Percentiles rank a stretch among this genome's conserved stretches.
phyloP scores from a whole-genome alignment of 768 basidiomycete species.

The Lactarius hatsudake region DNA sequence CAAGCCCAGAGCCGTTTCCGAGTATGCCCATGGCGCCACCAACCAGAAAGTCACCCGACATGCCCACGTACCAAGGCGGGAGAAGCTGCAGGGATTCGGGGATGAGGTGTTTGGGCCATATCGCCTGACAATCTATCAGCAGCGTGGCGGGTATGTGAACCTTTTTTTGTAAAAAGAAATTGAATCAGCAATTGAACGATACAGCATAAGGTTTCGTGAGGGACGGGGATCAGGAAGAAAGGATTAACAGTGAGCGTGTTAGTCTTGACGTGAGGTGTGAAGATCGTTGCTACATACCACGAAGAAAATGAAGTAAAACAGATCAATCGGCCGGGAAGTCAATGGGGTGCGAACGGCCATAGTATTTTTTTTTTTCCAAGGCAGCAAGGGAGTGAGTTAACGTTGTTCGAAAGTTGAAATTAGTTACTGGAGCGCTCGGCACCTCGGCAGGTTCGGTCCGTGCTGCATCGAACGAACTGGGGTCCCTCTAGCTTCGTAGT shows the following conservation, averaged over 20 bases:
- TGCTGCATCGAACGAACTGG: background rate
- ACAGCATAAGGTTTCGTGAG: background rate
- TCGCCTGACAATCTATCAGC: conserved; percentile 64
- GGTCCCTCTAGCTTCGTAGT: background rate
- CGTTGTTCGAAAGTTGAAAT: background rate
- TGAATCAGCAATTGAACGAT: background rate
- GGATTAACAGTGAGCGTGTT: background rate
- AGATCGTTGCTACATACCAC: conserved; percentile 41
- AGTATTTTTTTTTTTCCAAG: background rate
- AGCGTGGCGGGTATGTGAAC: conserved; percentile 69
- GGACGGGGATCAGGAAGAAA: background rate
- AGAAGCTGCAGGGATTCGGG: conserved; percentile 48
- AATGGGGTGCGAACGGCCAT: conserved; percentile 38
- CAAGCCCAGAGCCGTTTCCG: conserved; percentile 34
- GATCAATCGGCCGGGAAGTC: conserved; percentile 56
- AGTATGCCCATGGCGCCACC: conserved; percentile 48
- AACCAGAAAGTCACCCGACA: conserved; percentile 68
- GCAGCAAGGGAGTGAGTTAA: background rate
- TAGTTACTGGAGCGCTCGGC: background rate
- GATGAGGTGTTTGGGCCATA: conserved; percentile 54
- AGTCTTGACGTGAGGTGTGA: background rate
- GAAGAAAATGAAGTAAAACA: conserved; percentile 72
- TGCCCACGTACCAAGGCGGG: conserved; percentile 48
- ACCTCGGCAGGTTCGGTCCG: background rate
- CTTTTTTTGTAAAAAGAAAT: conserved; percentile 31